Evolutionary conservation across 2,329 filamentous ascomycete species (phyloP), one percentile per base, ranked within the genome.

Genomic region (Colletotrichum echinochloae): DNA sequence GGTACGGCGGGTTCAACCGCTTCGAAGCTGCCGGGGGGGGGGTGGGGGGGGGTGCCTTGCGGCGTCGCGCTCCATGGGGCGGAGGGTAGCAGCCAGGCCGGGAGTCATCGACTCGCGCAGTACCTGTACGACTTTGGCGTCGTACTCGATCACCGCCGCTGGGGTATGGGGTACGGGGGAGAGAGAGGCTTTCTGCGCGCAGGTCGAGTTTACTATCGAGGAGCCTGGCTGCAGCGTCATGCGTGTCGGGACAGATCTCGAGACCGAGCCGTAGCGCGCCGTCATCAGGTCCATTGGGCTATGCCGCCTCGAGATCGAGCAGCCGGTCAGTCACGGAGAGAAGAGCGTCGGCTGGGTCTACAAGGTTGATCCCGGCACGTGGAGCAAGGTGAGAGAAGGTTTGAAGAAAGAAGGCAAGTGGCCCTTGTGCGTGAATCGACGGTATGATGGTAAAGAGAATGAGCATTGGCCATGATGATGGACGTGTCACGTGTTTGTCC

Each of bases 191-290:
- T 18, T 77, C 8, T 65, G 73, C 41, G 73, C 70, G 1, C 28
- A 75, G 16, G 26, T 76, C 12, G 73, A 77, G 35, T 75, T 75
- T 52, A 74, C 72, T 18, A 66, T 77, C 16, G 23, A 63, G 16
- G 66, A 66, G 14, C 52, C 78, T 14, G 72, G 67, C 1, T 73
- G 70, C 28, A 60, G 26, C 0, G 48, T 74, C 30, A 73, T 74
- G 14, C 66, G 59, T 23, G 64, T 75, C n/a, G 75, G 75, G 56
- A 77, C 76, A 18, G 64, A 60, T n/a, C n/a, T 56, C 8, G 57
- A 54, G 9, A 75, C 72, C 18, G 49, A 73, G 44, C 65, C 62
- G 7, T 73, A 70, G 57, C 64, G 57, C 46, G 70, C 60, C 4
- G 41, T 75, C 37, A 70, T 74, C 70, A 49, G 33, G 1, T 62